Evolutionary conservation across 108 stramenopile species (phyloP).

Genomic region (Nitzschia sp.): DNA sequence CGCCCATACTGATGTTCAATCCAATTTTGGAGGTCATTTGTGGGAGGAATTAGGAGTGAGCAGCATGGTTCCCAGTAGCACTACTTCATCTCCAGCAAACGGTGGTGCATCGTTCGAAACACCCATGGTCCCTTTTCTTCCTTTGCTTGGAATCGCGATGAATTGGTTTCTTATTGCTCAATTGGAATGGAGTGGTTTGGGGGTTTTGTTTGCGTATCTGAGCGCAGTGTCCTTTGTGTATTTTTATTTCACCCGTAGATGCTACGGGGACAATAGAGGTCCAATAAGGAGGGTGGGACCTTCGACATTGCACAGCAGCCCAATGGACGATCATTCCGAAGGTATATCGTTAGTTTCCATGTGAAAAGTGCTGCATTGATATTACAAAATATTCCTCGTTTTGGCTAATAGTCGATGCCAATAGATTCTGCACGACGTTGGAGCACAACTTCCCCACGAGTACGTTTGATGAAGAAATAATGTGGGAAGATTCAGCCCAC

Average conservation of each 20-base stretch:
- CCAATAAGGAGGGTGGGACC: too few relatives aligned
- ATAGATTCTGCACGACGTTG: too few relatives aligned
- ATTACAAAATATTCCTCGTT: too few relatives aligned
- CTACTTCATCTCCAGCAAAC: background rate
- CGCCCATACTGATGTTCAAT: background rate
- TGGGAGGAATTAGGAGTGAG: background rate
- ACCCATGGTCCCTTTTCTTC: constrained; percentile 70
- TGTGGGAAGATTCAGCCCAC: too few relatives aligned
- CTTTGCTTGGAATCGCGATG: constrained; percentile 70
- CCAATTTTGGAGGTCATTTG: background rate
- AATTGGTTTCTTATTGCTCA: constrained; percentile 88
- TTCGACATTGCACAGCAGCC: too few relatives aligned
- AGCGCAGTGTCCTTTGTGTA: background rate
- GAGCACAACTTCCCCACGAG: too few relatives aligned
- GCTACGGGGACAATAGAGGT: too few relatives aligned
- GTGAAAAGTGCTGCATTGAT: too few relatives aligned
- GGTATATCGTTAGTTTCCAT: too few relatives aligned
- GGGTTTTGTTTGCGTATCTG: constrained; percentile 62
- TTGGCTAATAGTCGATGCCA: too few relatives aligned
- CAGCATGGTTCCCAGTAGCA: background rate
- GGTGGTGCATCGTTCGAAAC: constrained; percentile 48
- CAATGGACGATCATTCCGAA: too few relatives aligned
- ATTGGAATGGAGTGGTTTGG: constrained; percentile 55
- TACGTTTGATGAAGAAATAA: too few relatives aligned
- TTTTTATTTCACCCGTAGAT: background rate